Evolutionary conservation across 2,329 filamentous ascomycete genomes (phyloP).

Genomic region (Colletotrichum simmondsii): DNA sequence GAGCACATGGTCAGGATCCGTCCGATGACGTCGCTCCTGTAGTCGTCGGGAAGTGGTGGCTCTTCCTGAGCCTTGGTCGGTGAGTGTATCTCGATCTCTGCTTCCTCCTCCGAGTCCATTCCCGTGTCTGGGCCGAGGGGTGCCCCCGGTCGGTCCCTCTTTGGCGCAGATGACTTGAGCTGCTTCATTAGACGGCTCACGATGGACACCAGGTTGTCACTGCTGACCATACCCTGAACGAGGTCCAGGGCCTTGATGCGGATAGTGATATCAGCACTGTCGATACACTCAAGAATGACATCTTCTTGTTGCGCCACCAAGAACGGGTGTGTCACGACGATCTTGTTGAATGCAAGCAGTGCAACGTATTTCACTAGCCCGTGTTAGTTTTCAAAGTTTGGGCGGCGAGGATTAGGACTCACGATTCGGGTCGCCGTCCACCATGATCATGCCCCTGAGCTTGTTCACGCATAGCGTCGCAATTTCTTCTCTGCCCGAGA

Average conservation of each 20-base stretch:
- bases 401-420: constrained; percentile 49
- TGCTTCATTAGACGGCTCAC: constrained; percentile 90
- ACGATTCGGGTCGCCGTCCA: constrained; percentile 94
- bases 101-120: constrained; percentile 62
- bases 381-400: constrained; percentile 8
- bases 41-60: constrained; percentile 83
- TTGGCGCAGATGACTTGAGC: constrained; percentile 73
- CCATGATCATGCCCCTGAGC: constrained; percentile 90
- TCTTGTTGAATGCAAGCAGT: constrained; percentile 93
- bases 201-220: constrained; percentile 84
- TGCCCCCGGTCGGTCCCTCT: constrained; percentile 57
- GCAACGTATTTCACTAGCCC: constrained; percentile 91
- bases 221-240: constrained; percentile 92
- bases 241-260: constrained; percentile 91
- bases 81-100: constrained; percentile 53
- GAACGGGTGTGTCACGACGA: constrained; percentile 87
- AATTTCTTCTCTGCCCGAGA: constrained; percentile 88
- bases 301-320: constrained; percentile 94
- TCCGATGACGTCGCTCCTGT: constrained; percentile 83
- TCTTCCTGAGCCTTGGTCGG: constrained; percentile 51
- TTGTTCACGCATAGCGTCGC: constrained; percentile 93
- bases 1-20: constrained; percentile 91
- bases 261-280: constrained; percentile 95
- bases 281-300: constrained; percentile 95
- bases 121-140: constrained; percentile 55